A percentile compares a stretch with the other conserved stretches of the same genome.
Evolutionary conservation across 1,284 basidiomycete genomes (phyloP).

Genomic region (Exobasidium rhododendri): DNA sequence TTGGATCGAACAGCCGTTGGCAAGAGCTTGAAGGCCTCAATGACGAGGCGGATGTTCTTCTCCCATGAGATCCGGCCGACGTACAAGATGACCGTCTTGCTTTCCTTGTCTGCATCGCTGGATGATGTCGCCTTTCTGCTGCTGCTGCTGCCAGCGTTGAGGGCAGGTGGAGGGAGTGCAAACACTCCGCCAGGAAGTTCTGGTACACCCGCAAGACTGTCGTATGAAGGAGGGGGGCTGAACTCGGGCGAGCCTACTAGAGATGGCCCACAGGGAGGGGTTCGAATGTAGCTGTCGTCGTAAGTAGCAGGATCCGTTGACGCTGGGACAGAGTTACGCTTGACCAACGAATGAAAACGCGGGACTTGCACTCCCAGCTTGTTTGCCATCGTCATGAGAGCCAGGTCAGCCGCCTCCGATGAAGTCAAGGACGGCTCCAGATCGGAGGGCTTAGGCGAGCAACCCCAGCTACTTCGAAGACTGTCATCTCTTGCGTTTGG

Average conservation of each 20-base stretch:
- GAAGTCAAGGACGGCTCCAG: conserved; percentile 37
- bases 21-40: conserved; percentile 58
- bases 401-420: conserved; percentile 24
- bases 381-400: conserved; percentile 27
- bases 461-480: conserved; percentile 59
- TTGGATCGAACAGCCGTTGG: conserved; percentile 32
- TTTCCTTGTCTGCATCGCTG: conserved; percentile 17
- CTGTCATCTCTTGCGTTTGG: conserved; percentile 57
- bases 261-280: conserved; percentile 49
- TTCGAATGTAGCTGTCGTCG: conserved; percentile 54
- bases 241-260: conserved; percentile 38
- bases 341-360: not conserved
- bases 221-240: conserved; percentile 49
- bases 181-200: conserved; percentile 28
- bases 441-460: conserved; percentile 35
- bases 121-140: conserved; percentile 19
- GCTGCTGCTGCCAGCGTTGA: not conserved
- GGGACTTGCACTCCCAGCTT: conserved; percentile 31
- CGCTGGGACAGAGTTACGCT: not conserved
- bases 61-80: conserved; percentile 60
- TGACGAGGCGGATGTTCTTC: conserved; percentile 63
- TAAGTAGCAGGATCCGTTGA: conserved; percentile 4
- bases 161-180: conserved; percentile 39
- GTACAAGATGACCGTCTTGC: conserved; percentile 55
- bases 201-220: conserved; percentile 41